Conservation (phyloP, 805 yeast genomes). For the Yamadazyma kitorensis region DNA sequence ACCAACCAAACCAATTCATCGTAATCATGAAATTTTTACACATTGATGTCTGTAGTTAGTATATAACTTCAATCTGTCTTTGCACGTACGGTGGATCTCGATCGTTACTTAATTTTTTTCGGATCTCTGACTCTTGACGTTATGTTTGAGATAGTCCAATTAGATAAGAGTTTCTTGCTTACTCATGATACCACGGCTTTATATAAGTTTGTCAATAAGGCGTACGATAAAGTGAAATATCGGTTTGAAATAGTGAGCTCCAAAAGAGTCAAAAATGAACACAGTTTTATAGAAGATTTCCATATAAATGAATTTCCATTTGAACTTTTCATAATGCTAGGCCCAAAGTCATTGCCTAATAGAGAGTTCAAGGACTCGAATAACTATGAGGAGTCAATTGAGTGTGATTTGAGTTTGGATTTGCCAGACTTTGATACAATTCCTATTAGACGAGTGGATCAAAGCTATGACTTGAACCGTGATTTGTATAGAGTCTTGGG, state of each 20-base stretch:
- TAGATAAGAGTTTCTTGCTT: too few species aligned
- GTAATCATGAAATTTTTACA: constrained; percentile 34
- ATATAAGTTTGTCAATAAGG: constrained; percentile 42
- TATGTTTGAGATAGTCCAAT: too few species aligned
- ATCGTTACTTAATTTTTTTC: too few species aligned
- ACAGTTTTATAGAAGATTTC: constrained; percentile 22
- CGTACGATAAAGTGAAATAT: constrained; percentile 47
- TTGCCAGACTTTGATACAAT: constrained; percentile 13
- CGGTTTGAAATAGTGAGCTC: constrained; percentile 41
- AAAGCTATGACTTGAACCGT: constrained; percentile 17
- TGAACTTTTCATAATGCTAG: constrained; percentile 24
- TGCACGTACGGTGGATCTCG: too few species aligned
- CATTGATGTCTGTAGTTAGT: constrained; percentile 3
- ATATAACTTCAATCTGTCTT: too few species aligned
- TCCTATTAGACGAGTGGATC: constrained; percentile 15
- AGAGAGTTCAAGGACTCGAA: constrained; percentile 23
- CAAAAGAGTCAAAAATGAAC: constrained; percentile 35
- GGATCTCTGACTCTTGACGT: too few species aligned
- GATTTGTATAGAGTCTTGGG: constrained; percentile 24
- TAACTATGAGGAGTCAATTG: constrained; percentile 18
- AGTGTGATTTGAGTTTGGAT: constrained; percentile 29
- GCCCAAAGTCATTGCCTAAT: constrained; percentile 20
- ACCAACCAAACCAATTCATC: constrained; percentile 39
- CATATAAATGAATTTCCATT: constrained; percentile 18
- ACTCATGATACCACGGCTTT: too few species aligned